Conservation (phyloP, 495 filamentous ascomycete species). For the Lophium mytilinum region DNA sequence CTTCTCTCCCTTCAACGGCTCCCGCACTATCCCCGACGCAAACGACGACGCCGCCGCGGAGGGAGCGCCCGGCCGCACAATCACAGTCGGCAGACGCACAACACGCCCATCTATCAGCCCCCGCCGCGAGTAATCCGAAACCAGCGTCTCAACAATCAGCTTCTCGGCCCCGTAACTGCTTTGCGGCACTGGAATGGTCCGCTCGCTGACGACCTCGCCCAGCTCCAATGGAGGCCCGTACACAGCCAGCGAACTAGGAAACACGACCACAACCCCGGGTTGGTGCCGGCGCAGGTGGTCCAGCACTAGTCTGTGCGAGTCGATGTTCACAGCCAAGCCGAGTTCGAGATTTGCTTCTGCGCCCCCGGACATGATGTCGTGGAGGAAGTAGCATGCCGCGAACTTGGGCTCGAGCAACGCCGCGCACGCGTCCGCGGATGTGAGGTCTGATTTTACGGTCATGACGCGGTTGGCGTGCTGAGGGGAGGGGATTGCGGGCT, state of each 20-base stretch:
- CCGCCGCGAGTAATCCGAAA: conserved; percentile 3
- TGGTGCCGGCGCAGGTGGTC: background rate
- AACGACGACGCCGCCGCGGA: conserved; percentile 7
- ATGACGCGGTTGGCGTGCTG: conserved; percentile 6
- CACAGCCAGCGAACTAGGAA: conserved; percentile 1
- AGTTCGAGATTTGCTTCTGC: conserved; percentile 6
- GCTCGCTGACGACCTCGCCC: background rate
- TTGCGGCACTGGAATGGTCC: conserved; percentile 1
- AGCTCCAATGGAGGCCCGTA: background rate
- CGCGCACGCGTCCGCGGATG: conserved; percentile 1
- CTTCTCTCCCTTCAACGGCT: conserved; percentile 9
- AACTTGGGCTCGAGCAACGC: background rate
- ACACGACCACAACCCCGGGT: conserved; percentile 4
- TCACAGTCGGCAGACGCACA: conserved; percentile 1
- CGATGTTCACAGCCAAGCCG: conserved; percentile 4
- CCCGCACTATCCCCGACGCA: conserved; percentile 4
- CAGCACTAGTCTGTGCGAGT: conserved; percentile 1
- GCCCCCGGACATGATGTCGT: conserved; percentile 10
- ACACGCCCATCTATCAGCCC: conserved; percentile 5
- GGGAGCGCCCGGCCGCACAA: conserved; percentile 2
- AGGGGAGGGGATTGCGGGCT: conserved; percentile 24
- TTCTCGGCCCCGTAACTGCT: conserved; percentile 6
- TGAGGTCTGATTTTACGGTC: conserved; percentile 25
- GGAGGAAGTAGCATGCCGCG: conserved; percentile 7
- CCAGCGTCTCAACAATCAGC: conserved; percentile 2